A percentile compares a stretch with the other conserved stretches of the same genome.
Conservation (phyloP, 2,329 filamentous ascomycete genomes). For the Xenoacremonium recifei region DNA sequence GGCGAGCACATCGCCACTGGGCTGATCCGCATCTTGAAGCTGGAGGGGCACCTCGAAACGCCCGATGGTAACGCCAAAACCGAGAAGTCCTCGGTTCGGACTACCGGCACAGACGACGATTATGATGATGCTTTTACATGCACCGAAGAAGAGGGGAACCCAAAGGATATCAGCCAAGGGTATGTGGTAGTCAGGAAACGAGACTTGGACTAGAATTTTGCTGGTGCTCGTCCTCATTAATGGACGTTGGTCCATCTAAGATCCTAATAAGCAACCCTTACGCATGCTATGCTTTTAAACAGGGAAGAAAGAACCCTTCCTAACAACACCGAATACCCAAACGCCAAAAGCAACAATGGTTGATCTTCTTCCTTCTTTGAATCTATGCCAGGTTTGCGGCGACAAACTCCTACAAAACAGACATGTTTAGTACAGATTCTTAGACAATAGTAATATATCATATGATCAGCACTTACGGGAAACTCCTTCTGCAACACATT, state of each 20-base stretch:
- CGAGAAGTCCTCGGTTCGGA: neutral
- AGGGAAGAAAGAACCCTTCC: slow-evolving; percentile 14
- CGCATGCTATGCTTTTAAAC: slow-evolving; percentile 15
- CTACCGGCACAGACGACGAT: no score
- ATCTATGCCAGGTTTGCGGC: slow-evolving; percentile 52
- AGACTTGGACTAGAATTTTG: slow-evolving; percentile 45
- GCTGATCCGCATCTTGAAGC: slow-evolving; percentile 46
- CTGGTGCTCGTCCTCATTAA: slow-evolving; percentile 9
- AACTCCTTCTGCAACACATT: slow-evolving; percentile 78
- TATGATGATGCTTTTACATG: slow-evolving; percentile 29
- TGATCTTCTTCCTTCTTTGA: slow-evolving; percentile 27
- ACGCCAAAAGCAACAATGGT: slow-evolving; percentile 20
- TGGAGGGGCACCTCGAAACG: slow-evolving; percentile 25
- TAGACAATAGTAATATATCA: no score
- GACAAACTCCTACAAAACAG: slow-evolving; percentile 50
- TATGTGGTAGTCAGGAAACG: slow-evolving; percentile 54
- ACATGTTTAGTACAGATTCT: no score
- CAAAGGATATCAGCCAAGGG: slow-evolving; percentile 46
- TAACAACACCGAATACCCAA: slow-evolving; percentile 15
- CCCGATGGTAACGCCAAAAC: slow-evolving; percentile 1
- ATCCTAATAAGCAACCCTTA: slow-evolving; percentile 12
- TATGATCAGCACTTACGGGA: slow-evolving; percentile 57
- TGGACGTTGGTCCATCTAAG: slow-evolving; percentile 16
- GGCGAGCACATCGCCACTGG: slow-evolving; percentile 54
- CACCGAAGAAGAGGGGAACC: slow-evolving; percentile 51